Percentiles rank a stretch among this genome's conserved stretches.
These are phyloP conservation scores for Boletus semigastroideus DNA, from an alignment of 1,284 basidiomycete species.

Conservation along the genomic window DNA sequence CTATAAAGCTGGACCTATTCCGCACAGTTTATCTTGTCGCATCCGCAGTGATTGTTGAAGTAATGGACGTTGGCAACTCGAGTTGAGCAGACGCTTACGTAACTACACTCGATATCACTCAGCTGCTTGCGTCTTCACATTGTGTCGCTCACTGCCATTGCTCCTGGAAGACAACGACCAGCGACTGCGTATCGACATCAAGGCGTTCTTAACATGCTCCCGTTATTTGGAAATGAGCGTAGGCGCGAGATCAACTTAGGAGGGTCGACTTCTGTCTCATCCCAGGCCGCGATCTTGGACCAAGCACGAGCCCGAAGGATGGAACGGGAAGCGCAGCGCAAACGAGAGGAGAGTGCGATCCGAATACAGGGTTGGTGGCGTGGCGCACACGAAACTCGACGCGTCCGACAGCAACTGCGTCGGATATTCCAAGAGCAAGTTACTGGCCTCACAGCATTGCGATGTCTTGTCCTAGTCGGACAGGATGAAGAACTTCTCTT, in stretches of 20 bases:
- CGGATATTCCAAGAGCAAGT: constrained; percentile 40
- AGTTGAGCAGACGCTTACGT: no score
- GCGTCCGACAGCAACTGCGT: constrained; percentile 43
- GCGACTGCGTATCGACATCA: not conserved
- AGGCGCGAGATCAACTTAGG: constrained; percentile 76
- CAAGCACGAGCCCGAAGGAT: constrained; percentile 58
- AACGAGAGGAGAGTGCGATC: constrained; percentile 54
- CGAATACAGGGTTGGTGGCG: constrained; percentile 72
- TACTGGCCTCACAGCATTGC: constrained; percentile 50
- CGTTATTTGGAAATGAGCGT: constrained; percentile 33
- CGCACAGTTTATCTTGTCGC: no score
- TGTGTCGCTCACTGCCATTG: not conserved
- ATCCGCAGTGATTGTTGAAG: no score
- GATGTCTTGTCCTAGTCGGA: constrained; percentile 61
- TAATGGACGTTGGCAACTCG: no score
- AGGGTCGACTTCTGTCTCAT: constrained; percentile 51
- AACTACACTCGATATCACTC: no score
- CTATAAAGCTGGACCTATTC: no score
- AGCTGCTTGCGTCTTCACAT: not conserved
- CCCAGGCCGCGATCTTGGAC: constrained; percentile 57
- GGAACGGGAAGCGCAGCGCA: constrained; percentile 56
- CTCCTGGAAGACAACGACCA: not conserved
- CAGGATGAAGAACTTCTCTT: constrained; percentile 53
- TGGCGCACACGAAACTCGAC: constrained; percentile 42
- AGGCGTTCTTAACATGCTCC: constrained; percentile 20